Evolutionary conservation across 225 moss, liverwort and hornwort genomes (phyloP).

Genomic region (Lunularia cruciata): DNA sequence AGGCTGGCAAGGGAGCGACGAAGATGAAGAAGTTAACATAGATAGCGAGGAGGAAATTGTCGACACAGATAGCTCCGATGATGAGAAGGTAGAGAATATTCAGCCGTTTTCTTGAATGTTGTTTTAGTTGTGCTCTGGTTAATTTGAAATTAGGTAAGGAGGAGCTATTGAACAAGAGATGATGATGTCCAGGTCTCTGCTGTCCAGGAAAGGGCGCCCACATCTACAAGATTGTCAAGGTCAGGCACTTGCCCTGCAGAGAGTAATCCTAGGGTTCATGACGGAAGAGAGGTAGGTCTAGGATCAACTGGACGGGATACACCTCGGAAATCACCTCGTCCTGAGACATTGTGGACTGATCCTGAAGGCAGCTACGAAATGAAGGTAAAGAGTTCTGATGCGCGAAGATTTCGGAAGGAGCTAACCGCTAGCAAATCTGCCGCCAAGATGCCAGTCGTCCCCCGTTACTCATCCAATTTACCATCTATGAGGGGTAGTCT

Average conservation of each 20-base stretch:
- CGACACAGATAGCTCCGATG: conserved; percentile 29
- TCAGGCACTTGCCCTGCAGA: background rate
- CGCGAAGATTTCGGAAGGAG: conserved; percentile 38
- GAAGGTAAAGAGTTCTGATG: conserved; percentile 35
- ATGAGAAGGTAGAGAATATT: conserved; percentile 19
- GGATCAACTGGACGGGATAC: background rate
- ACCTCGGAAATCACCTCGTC: background rate
- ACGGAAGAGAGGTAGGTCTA: conserved; percentile 1
- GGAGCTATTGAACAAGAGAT: too few species aligned
- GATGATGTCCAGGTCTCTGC: background rate
- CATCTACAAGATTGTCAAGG: background rate
- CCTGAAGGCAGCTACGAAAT: conserved; percentile 12
- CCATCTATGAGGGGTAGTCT: conserved; percentile 8
- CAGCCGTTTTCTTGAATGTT: background rate
- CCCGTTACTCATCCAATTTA: background rate
- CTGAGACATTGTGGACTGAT: background rate
- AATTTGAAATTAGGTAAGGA: too few species aligned
- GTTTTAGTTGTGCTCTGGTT: too few species aligned
- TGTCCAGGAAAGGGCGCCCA: background rate
- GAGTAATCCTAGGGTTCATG: background rate
- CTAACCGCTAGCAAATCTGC: conserved; percentile 23
- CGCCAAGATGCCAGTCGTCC: conserved; percentile 5
- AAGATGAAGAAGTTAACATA: conserved; percentile 41
- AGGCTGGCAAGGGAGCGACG: conserved; percentile 42
- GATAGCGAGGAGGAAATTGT: too few species aligned